These are phyloP conservation scores for Lactarius evosmus DNA, from an alignment of 768 basidiomycete genomes.

Conservation along the genomic window DNA sequence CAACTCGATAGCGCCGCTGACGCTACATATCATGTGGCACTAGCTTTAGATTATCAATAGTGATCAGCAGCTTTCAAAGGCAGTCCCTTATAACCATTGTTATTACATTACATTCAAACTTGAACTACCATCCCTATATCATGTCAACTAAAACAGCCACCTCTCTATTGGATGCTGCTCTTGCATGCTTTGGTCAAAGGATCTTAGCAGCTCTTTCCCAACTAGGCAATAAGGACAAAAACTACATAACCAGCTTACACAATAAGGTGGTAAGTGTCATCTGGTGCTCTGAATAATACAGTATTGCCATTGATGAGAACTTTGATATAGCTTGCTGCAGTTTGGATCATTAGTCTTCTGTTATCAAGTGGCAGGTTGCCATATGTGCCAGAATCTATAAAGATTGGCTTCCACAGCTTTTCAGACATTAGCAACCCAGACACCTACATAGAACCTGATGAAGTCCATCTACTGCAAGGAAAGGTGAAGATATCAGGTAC, in stretches of 20 bases:
- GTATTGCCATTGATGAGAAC: neutral
- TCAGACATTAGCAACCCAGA: neutral
- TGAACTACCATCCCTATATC: too few relatives aligned
- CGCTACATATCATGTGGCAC: too few relatives aligned
- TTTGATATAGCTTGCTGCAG: neutral
- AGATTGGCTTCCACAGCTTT: neutral
- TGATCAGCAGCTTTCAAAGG: too few relatives aligned
- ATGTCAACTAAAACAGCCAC: too few relatives aligned
- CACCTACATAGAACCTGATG: neutral
- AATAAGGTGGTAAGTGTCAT: neutral
- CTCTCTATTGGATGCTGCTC: neutral
- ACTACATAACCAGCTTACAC: neutral
- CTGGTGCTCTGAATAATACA: neutral
- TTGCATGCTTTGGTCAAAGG: neutral
- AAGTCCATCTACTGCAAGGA: neutral
- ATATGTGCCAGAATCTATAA: neutral
- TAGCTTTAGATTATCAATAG: too few relatives aligned
- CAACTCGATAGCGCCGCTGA: too few relatives aligned
- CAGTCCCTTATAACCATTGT: too few relatives aligned
- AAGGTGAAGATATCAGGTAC: neutral
- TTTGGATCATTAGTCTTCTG: neutral
- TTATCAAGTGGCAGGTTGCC: neutral
- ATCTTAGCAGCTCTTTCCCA: neutral
- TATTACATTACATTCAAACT: too few relatives aligned
- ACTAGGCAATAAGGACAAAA: neutral